phyloP scores from a whole-genome alignment of 345 rosid genomes.

The Reutealis trisperma region DNA sequence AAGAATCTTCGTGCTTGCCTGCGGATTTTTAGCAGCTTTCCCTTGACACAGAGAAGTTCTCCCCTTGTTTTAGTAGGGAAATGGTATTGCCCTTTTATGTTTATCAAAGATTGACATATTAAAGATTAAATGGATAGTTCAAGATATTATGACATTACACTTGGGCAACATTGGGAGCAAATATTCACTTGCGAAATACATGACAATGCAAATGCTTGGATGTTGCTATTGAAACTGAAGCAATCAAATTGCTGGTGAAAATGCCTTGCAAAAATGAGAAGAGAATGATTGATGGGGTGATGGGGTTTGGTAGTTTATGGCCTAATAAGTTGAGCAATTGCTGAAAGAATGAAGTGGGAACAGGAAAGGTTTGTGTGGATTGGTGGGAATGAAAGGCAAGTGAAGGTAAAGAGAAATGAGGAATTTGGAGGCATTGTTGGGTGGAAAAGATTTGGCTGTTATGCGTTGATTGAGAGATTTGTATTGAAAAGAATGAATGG shows the following conservation, averaged over 20 bases:
- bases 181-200: not conserved
- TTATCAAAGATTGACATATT: slow-evolving; percentile 12
- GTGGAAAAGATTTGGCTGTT: slow-evolving; percentile 24
- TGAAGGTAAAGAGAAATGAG: slow-evolving; percentile 9
- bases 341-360: slow-evolving; percentile 28
- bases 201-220: not conserved
- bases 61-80: slow-evolving; percentile 15
- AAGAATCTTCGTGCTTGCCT: slow-evolving; percentile 11
- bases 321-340: slow-evolving; percentile 13
- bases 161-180: slow-evolving; percentile 23
- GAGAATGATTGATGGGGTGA: not conserved
- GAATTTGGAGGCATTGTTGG: not conserved
- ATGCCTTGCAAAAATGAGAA: not conserved
- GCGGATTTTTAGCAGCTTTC: slow-evolving; percentile 9
- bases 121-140: slow-evolving; percentile 17
- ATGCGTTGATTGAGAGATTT: slow-evolving; percentile 30
- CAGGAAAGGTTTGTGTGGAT: slow-evolving; percentile 12
- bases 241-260: not conserved
- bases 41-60: not conserved
- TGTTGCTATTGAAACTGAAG: slow-evolving; percentile 3
- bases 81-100: slow-evolving; percentile 32
- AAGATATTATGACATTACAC: slow-evolving; percentile 21
- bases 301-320: slow-evolving; percentile 19
- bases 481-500: slow-evolving; percentile 26
- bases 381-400: slow-evolving; percentile 4